Percentiles rank a stretch among this genome's conserved stretches.
Conservation (phyloP, 2,329 filamentous ascomycete species). For the Cercospora brassicicola region DNA sequence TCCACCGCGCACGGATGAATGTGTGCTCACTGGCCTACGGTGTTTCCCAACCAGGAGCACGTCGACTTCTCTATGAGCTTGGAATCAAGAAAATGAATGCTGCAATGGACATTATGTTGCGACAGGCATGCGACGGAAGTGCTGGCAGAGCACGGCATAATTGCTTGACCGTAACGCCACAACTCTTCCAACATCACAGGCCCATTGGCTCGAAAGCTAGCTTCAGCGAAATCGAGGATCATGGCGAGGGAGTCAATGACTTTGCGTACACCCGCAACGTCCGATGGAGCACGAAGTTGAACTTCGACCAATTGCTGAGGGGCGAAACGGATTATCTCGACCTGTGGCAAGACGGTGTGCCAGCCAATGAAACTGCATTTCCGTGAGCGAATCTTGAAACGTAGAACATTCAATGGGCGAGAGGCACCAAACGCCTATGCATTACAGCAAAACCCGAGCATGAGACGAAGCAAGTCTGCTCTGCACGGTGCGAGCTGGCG, state of each 20-base stretch:
- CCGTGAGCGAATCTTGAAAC: background rate
- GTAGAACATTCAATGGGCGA: background rate
- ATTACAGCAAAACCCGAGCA: background rate
- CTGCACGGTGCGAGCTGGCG: background rate
- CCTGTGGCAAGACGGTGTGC: conserved; percentile 17
- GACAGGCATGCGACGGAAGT: conserved; percentile 36
- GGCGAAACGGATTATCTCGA: conserved; percentile 39
- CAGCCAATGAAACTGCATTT: background rate
- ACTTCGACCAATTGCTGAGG: conserved; percentile 43
- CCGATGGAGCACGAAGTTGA: conserved; percentile 46
- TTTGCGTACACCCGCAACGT: conserved; percentile 41
- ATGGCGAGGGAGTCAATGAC: conserved; percentile 38
- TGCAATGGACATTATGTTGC: conserved; percentile 41
- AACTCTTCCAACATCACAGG: conserved; percentile 52
- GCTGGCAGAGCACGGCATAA: conserved; percentile 38
- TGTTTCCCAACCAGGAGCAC: conserved; percentile 48
- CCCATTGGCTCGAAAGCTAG: conserved; percentile 40
- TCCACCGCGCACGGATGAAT: conserved; percentile 46
- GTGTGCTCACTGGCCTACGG: conserved; percentile 50
- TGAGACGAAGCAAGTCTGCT: background rate
- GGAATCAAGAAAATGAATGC: conserved; percentile 45
- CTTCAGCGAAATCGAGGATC: conserved; percentile 44
- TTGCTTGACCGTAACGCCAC: conserved; percentile 47
- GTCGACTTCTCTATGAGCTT: conserved; percentile 47
- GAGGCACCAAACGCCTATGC: background rate